Base-by-base conservation (phyloP, 345 rosid species). In the Sonneratia alba region DNA sequence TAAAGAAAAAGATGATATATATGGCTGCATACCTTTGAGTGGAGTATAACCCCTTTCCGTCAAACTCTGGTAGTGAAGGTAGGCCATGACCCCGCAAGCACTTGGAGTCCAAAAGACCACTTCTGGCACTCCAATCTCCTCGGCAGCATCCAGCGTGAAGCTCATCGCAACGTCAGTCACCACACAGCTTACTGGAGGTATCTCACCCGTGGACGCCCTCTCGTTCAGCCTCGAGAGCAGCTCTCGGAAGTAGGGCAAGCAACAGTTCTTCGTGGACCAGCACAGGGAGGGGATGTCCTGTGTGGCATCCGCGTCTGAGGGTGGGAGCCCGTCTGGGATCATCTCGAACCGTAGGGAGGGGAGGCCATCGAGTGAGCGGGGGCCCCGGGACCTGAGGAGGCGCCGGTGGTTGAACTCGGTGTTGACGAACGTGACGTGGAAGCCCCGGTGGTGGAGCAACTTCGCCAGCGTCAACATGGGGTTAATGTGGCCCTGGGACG, bases 401-500 rank as follows among this genome's bases (percentile, higher is more conserved):
- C 82, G 65, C 11, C 70, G 75, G 81, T 89, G 88, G 75, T 89
- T 82, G 81, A 86, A 87, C 49, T 66, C 49, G 1, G 49, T 36
- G 47, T 36, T 66, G 10, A 66, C 43, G 49, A 66, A 37, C 0
- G 43, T 66, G 34, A 48, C 43, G 66, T 70, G 73, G 73, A 70
- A 70, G 49, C 73, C 73, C 10, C 21, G 22, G 37, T 57, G 64
- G 73, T 70, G 3, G 15, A 70, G 73, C 12, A 70, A 42, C 66
- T 70, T 70, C 45, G 73, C 64, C 34, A 71, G 34, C 67, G 82
- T 86, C 22, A 86, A 74, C 86, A 92, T 84, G 69, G 97, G 92
- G 36, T 84, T 85, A 27, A 89, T 89, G 47, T 92, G 96, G 56
- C 97, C 93, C 36, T 88, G 97, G 6, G 97, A 89, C 66, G 96